Evolutionary conservation across 2,329 filamentous ascomycete genomes (phyloP).

Genomic region (Neonectria sp.): DNA sequence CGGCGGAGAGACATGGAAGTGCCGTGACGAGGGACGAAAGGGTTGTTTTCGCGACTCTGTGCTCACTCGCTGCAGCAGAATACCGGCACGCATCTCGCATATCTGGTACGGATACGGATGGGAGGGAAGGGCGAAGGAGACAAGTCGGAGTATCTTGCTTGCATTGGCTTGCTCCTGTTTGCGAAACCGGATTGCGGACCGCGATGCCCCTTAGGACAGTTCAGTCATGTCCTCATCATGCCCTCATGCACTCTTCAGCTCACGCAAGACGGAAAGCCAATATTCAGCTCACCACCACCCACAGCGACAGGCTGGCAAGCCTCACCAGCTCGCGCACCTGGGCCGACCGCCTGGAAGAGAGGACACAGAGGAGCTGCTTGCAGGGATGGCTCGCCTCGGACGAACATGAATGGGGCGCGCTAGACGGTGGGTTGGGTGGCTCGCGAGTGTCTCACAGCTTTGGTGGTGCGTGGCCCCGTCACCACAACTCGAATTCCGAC

Average conservation of each 20-base stretch:
- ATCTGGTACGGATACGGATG: not conserved
- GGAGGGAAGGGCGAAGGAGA: no score
- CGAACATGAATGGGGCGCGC: slow-evolving; percentile 36
- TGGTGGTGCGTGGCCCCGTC: slow-evolving; percentile 28
- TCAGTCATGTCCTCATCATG: not conserved
- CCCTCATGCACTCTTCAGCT: slow-evolving; percentile 18
- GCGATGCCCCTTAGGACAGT: no score
- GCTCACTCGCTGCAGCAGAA: no score
- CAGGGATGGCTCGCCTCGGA: slow-evolving; percentile 40
- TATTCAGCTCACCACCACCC: slow-evolving; percentile 11
- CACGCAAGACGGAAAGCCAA: slow-evolving; percentile 4
- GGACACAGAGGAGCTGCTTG: slow-evolving; percentile 18
- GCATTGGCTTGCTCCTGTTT: not conserved
- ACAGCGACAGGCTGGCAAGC: slow-evolving; percentile 29
- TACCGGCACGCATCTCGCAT: slow-evolving; percentile 4
- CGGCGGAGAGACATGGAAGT: slow-evolving; percentile 4
- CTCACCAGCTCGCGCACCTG: slow-evolving; percentile 33
- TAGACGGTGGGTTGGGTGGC: slow-evolving; percentile 40
- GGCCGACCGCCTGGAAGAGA: no score
- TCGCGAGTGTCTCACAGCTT: slow-evolving; percentile 42
- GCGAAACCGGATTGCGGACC: no score
- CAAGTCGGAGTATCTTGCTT: no score
- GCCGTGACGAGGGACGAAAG: not conserved
- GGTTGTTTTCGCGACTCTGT: not conserved
- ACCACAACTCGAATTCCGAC: slow-evolving; percentile 44